Percentiles rank a stretch among this genome's conserved stretches.
These are phyloP conservation scores for Schizophyllum commune DNA, from an alignment of 1,284 basidiomycete species.

Conservation along the genomic window DNA sequence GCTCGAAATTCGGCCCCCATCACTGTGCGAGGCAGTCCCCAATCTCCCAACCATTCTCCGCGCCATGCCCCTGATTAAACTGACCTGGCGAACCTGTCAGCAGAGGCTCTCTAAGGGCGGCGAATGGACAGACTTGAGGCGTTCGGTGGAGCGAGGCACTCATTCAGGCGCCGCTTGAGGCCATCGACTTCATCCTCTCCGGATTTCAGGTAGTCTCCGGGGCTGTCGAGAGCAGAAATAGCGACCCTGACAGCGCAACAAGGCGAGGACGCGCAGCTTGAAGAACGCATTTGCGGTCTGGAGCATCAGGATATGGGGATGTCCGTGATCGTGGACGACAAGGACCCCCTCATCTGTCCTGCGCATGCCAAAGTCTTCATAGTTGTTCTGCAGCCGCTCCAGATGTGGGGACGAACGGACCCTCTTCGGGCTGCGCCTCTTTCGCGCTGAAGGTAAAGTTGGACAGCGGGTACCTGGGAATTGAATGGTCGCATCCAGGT, in stretches of 20 bases:
- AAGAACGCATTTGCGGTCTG: slow-evolving; percentile 99
- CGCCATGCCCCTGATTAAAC: slow-evolving; percentile 68
- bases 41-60: slow-evolving; percentile 91
- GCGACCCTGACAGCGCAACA: background rate
- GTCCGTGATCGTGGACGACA: slow-evolving; percentile 90
- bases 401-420: slow-evolving; percentile 86
- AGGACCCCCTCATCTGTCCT: slow-evolving; percentile 95
- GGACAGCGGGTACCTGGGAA: slow-evolving; percentile 52
- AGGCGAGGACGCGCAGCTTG: slow-evolving; percentile 68
- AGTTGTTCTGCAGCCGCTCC: slow-evolving; percentile 89
- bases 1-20: slow-evolving; percentile 95
- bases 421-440: slow-evolving; percentile 93
- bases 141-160: slow-evolving; percentile 74
- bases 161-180: slow-evolving; percentile 81
- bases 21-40: slow-evolving; percentile 92
- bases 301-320: slow-evolving; percentile 94
- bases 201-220: slow-evolving; percentile 96
- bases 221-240: slow-evolving; percentile 39
- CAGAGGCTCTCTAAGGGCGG: background rate
- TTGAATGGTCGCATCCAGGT: background rate
- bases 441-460: slow-evolving; percentile 80
- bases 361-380: slow-evolving; percentile 93
- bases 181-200: slow-evolving; percentile 91
- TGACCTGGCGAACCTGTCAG: background rate
- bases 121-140: slow-evolving; percentile 17